Conservation (phyloP, 208 protist species). For the Trypanosoma boissoni region DNA sequence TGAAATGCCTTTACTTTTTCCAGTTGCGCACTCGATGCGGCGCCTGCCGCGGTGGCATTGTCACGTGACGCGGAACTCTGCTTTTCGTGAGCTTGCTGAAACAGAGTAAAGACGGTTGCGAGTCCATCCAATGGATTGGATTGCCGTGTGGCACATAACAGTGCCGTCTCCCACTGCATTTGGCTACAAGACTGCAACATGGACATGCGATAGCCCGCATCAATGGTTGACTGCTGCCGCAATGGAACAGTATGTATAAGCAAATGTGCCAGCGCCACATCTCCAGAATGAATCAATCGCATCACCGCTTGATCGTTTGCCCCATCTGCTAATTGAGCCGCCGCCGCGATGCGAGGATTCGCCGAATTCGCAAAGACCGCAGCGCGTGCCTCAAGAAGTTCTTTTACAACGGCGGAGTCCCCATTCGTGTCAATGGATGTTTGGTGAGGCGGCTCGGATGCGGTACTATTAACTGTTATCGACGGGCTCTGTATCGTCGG, state of each 20-base stretch:
- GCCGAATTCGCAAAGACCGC: conserved; percentile 32
- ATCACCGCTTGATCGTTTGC: conserved; percentile 71
- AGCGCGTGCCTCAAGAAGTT: conserved; percentile 39
- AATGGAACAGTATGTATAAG: conserved; percentile 81
- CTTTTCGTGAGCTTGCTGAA: conserved; percentile 63
- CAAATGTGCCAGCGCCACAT: conserved; percentile 64
- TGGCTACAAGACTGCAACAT: conserved; percentile 68
- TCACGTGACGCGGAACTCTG: conserved; percentile 23
- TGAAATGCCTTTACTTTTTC: conserved; percentile 71
- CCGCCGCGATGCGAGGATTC: conserved; percentile 67
- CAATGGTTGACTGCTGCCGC: conserved; percentile 76
- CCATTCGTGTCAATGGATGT: conserved; percentile 62
- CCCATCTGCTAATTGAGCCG: conserved; percentile 54
- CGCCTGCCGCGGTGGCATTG: not conserved
- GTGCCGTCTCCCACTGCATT: conserved; percentile 71
- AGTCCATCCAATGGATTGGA: conserved; percentile 80
- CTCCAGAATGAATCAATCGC: conserved; percentile 48
- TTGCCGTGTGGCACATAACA: conserved; percentile 62
- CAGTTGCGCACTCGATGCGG: conserved; percentile 22
- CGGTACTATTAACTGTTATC: not conserved
- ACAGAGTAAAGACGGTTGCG: conserved; percentile 64
- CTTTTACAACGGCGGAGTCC: conserved; percentile 28
- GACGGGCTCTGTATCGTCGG: not conserved
- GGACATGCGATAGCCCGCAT: conserved; percentile 67
- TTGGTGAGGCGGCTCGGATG: conserved; percentile 46